Evolutionary conservation across 805 yeast species (phyloP).

Genomic region (Osmozyma mogii): DNA sequence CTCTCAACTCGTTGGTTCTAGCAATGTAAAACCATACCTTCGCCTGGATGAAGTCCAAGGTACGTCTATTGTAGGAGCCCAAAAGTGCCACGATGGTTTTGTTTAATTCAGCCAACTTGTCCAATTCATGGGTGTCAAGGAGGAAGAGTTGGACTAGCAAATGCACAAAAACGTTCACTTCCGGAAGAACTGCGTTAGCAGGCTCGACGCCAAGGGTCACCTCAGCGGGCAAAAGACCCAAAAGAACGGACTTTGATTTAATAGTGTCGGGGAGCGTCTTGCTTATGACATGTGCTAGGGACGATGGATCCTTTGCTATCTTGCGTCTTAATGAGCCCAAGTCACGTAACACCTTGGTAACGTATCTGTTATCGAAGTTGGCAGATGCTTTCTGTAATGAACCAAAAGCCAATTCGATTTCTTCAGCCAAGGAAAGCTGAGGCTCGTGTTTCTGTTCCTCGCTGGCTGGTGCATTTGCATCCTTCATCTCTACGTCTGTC

Average conservation of each 20-base stretch:
- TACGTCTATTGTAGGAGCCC: conserved; percentile 64
- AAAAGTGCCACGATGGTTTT: conserved; percentile 44
- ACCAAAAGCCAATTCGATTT: conserved; percentile 36
- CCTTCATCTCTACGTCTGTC: conserved; percentile 13
- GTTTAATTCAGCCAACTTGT: conserved; percentile 47
- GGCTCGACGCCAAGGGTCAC: conserved; percentile 30
- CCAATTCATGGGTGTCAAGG: conserved; percentile 51
- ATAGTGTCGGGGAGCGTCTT: conserved; percentile 41
- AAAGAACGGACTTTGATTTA: too few species aligned
- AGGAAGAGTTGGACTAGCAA: conserved; percentile 70
- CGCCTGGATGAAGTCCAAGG: conserved; percentile 79
- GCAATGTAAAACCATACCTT: conserved; percentile 86
- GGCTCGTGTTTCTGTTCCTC: conserved; percentile 3
- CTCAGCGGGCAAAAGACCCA: too few species aligned
- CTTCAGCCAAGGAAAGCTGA: conserved; percentile 16
- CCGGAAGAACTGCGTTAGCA: conserved; percentile 47
- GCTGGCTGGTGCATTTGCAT: conserved; percentile 4
- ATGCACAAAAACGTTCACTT: conserved; percentile 71
- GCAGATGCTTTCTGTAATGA: conserved; percentile 55
- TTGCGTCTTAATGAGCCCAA: conserved; percentile 66
- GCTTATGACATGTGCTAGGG: conserved; percentile 48
- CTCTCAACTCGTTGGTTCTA: conserved; percentile 62
- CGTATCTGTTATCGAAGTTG: conserved; percentile 78
- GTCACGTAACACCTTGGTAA: conserved; percentile 79
- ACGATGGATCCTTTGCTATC: conserved; percentile 35